Base-by-base conservation (phyloP, 768 basidiomycete genomes). In the Favolaschia claudopus region DNA sequence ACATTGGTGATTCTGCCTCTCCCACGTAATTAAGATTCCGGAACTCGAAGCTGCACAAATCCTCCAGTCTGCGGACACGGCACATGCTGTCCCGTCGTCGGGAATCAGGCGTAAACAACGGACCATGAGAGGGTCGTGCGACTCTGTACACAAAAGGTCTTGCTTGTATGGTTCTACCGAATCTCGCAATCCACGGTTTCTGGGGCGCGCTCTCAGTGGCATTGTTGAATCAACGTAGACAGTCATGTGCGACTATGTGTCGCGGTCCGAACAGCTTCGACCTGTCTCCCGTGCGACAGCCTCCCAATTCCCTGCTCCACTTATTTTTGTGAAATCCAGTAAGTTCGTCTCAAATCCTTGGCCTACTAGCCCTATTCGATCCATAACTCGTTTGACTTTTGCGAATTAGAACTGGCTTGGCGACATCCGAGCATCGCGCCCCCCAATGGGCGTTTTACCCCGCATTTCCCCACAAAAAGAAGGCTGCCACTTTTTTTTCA, bases 381-480 rank as follows among this genome's bases (percentile, higher is more conserved):
- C 9, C 12, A 36, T n/a, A n/a, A n/a, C 10, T n/a, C 34, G 12
- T 36, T 33, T 15, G 17, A 19, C 7, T 22, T 7, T 5, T 2
- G 24, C 40, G 5, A 27, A 31, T n/a, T 33, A 36, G 12, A 20
- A 47, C 29, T 13, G 14, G 36, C 34, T 4, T 20, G 36, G 20
- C 25, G 25, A 44, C 34, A 55, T 39, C 28, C 42, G 34, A 42
- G 24, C 58, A 60, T 60, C 46, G 38, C 7, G 46, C 24, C 45
- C 15, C n/a, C 54, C 7, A 59, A 59, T 46, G 48, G 52, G 39
- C 34, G 20, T 36, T 44, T 56, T 64, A 56, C 62, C 58, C 62
- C 62, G 58, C 62, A 55, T 63, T 55, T 59, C 62, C 57, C 57
- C 62, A 59, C 57, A 58, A 27, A 34, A 53, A 46, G 44, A 60